A percentile compares a stretch with the other conserved stretches of the same genome.
phyloP scores from a whole-genome alignment of 2,329 filamentous ascomycete species.

The Cercospora sesami region DNA sequence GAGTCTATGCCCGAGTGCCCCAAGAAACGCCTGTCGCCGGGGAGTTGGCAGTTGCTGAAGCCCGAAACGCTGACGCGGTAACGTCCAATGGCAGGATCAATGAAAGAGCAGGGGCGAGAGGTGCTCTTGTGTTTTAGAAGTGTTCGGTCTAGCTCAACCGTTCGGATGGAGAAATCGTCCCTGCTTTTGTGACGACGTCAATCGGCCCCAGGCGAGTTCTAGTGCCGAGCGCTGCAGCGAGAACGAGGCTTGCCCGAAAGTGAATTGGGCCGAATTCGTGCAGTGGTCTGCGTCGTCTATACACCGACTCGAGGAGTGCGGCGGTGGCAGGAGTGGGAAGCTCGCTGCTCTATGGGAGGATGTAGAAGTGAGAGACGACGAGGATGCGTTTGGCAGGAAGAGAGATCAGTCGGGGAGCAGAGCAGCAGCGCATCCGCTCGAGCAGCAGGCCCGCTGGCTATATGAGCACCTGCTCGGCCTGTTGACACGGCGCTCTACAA shows the following conservation, averaged over 20 bases:
- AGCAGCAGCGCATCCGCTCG: background rate
- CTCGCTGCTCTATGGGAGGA: background rate
- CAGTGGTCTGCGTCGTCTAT: background rate
- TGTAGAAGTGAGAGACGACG: background rate
- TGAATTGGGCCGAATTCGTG: slow-evolving; percentile 6
- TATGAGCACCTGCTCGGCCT: slow-evolving; percentile 11
- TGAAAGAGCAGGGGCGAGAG: background rate
- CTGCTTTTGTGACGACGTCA: slow-evolving; percentile 6
- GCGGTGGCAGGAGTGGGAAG: background rate
- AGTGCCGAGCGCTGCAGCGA: background rate
- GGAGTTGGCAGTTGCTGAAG: background rate
- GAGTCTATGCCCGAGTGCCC: slow-evolving; percentile 2
- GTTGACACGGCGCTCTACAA: slow-evolving; percentile 16
- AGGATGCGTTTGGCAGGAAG: background rate
- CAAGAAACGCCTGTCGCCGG: slow-evolving; percentile 6
- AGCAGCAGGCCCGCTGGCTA: slow-evolving; percentile 13
- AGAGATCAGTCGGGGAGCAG: background rate
- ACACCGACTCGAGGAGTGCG: background rate
- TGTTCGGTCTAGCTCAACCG: background rate
- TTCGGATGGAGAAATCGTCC: slow-evolving; percentile 7
- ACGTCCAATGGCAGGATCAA: slow-evolving; percentile 1
- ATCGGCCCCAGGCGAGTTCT: background rate
- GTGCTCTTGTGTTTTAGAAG: background rate
- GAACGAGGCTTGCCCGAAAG: slow-evolving; percentile 3
- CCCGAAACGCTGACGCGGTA: background rate